A percentile compares a stretch with the other conserved stretches of the same genome.
Conservation (phyloP, 192 early-diverging fungal species). For the Umbelopsis sp. region DNA sequence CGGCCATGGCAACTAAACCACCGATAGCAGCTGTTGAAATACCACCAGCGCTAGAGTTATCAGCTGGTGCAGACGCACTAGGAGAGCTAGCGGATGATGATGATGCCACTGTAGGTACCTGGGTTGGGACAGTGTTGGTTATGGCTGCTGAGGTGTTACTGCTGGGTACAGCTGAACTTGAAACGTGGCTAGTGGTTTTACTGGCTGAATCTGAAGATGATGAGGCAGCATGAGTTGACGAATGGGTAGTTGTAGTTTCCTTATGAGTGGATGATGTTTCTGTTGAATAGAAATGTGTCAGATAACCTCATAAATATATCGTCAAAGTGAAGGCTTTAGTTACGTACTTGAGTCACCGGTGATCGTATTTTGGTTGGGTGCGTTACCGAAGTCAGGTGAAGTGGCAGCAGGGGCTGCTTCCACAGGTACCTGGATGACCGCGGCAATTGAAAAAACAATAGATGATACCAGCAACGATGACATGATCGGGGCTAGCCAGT, state of each 20-base stretch:
- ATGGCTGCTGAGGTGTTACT: neutral
- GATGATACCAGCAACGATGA: constrained; percentile 21
- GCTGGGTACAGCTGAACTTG: constrained; percentile 1
- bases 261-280: neutral
- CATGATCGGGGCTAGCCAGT: neutral
- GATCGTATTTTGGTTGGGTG: neutral
- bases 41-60: constrained; percentile 2
- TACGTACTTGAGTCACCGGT: neutral
- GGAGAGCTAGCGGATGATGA: neutral
- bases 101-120: constrained; percentile 3
- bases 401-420: neutral
- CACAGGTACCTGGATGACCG: constrained; percentile 1
- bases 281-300: neutral
- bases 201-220: neutral
- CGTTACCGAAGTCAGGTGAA: neutral
- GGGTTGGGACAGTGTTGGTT: neutral
- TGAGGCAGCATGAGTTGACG: neutral
- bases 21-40: constrained; percentile 24
- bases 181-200: neutral
- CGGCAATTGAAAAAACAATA: constrained; percentile 4
- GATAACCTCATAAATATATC: too few species aligned
- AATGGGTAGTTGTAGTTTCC: neutral
- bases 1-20: constrained; percentile 18
- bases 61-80: neutral
- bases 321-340: too few species aligned